phyloP scores from a whole-genome alignment of 768 basidiomycete species.

The Suillus subaureus region DNA sequence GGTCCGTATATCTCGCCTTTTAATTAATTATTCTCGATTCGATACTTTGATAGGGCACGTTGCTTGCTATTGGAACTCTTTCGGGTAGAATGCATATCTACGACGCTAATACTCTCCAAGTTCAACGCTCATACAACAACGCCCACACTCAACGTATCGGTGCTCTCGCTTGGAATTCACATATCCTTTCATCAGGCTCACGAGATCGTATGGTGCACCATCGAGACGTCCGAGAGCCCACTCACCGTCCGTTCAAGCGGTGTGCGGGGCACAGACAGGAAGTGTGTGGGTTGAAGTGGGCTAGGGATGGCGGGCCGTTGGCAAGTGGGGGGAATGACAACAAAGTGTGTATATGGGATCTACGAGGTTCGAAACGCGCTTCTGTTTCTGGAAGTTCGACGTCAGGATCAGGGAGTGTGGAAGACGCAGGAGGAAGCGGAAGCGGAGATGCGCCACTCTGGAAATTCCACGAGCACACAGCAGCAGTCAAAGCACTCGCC shows the following conservation, averaged over 20 bases:
- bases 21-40: conserved; percentile 4
- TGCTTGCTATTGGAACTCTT: conserved; percentile 92
- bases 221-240: conserved; percentile 81
- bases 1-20: conserved; percentile 27
- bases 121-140: conserved; percentile 78
- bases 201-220: conserved; percentile 91
- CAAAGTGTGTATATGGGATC: conserved; percentile 97
- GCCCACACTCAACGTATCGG: conserved; percentile 92
- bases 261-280: conserved; percentile 86
- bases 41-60: conserved; percentile 58
- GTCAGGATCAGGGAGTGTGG: conserved; percentile 33
- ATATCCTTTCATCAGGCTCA: conserved; percentile 87
- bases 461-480: conserved; percentile 96
- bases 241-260: conserved; percentile 66
- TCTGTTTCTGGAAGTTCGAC: conserved; percentile 30
- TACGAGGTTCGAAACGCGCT: conserved; percentile 59
- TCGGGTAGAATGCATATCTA: conserved; percentile 89
- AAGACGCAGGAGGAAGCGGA: conserved; percentile 24
- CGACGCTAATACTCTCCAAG: conserved; percentile 77
- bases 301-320: conserved; percentile 53
- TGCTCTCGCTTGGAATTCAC: conserved; percentile 90
- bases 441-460: conserved; percentile 72
- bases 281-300: conserved; percentile 95
- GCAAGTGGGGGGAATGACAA: conserved; percentile 99
- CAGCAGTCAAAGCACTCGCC: conserved; percentile 96